Percentiles rank a stretch among this genome's conserved stretches.
Conservation (phyloP, 2,329 filamentous ascomycete genomes). For the Trichoderma cornu-damae region DNA sequence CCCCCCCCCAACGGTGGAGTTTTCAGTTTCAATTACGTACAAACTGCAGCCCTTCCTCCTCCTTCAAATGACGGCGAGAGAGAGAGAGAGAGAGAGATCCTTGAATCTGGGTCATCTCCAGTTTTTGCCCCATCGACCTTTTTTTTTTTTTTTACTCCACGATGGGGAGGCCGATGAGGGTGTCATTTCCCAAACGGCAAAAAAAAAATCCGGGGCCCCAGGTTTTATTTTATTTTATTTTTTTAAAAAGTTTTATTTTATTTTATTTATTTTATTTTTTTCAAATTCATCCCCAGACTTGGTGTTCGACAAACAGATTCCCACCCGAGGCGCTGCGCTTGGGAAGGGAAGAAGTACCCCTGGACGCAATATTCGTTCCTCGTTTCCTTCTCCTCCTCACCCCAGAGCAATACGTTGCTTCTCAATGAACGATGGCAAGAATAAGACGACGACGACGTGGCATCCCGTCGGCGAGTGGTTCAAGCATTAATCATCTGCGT, state of each 20-base stretch:
- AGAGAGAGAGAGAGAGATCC: conserved; percentile 13
- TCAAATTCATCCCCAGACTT: background rate
- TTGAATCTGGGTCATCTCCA: conserved; percentile 14
- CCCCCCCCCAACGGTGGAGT: conserved; percentile 12
- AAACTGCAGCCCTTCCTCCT: conserved; percentile 8
- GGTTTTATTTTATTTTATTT: conserved; percentile 2
- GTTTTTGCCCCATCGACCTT: conserved; percentile 12
- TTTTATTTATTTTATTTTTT: background rate
- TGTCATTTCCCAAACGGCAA: background rate
- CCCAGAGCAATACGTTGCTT: background rate
- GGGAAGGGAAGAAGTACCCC: background rate
- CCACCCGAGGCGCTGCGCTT: background rate
- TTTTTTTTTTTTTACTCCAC: conserved; percentile 13
- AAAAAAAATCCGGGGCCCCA: conserved; percentile 16
- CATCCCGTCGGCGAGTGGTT: no score
- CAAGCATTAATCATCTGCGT: no score
- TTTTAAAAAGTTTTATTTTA: no score
- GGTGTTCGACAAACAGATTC: background rate
- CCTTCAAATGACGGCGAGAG: no score
- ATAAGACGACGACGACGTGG: no score
- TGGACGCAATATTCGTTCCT: no score
- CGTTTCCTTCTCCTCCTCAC: no score
- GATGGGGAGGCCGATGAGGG: background rate
- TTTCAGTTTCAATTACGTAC: conserved; percentile 19
- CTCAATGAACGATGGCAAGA: background rate